These are phyloP conservation scores for Arthrobotrys megalospora DNA, from an alignment of 2,329 filamentous ascomycete genomes.

Conservation along the genomic window DNA sequence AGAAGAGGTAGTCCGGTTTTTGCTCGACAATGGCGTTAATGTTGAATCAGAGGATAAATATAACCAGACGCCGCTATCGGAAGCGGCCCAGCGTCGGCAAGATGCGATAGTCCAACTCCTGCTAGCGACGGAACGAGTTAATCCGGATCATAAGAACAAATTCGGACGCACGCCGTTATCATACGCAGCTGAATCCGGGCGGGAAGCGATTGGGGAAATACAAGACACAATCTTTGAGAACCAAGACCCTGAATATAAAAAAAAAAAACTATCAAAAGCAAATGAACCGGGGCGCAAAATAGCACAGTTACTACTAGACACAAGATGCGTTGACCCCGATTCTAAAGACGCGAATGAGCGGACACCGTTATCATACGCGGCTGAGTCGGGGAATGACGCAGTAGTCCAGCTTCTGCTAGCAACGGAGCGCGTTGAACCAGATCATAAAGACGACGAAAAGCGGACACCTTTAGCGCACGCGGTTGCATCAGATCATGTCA, in stretches of 20 bases:
- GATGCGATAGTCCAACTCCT: neutral
- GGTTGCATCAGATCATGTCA: neutral
- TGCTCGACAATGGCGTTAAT: constrained; percentile 1
- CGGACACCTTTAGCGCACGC: constrained; percentile 1
- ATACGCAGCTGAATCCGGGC: neutral
- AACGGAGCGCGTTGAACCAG: neutral
- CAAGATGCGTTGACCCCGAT: neutral
- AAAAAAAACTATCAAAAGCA: too few species aligned
- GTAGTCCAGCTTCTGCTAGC: constrained; percentile 41
- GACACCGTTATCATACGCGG: constrained; percentile 46
- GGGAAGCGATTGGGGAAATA: too few species aligned
- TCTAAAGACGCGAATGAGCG: neutral
- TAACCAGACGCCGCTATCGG: neutral
- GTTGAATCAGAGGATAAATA: neutral
- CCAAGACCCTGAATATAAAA: too few species aligned
- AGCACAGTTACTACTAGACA: neutral
- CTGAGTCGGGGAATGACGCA: constrained; percentile 32
- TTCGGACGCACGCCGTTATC: neutral
- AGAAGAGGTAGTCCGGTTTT: neutral
- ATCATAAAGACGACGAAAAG: neutral
- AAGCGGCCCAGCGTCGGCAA: neutral
- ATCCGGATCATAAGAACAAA: neutral
- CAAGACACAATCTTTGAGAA: too few species aligned
- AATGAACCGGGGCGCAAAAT: neutral
- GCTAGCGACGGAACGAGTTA: neutral